phyloP scores from a whole-genome alignment of 73 alveolate genomes.

The Durusdinium trenchii region DNA sequence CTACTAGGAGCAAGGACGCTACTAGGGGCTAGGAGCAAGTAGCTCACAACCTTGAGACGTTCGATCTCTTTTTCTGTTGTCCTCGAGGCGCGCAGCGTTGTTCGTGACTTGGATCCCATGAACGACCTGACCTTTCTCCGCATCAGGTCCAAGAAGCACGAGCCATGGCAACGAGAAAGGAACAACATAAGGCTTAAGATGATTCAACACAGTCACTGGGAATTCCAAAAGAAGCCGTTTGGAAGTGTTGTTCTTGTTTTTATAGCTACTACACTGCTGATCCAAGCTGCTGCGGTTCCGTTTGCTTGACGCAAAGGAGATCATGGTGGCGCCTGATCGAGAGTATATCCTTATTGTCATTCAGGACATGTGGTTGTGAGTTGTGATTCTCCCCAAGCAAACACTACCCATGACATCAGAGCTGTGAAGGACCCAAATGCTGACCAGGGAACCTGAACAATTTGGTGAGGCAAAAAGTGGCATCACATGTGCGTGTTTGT shows the following conservation, averaged over 20 bases:
- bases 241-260: no score
- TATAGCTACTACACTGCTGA: background rate
- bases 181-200: no score
- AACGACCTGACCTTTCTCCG: conserved; percentile 99
- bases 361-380: conserved; percentile 95
- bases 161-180: conserved; percentile 18
- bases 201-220: no score
- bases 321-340: conserved; percentile 99
- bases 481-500: background rate
- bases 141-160: conserved; percentile 98
- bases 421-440: conserved; percentile 96
- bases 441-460: conserved; percentile 93
- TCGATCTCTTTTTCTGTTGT: no score
- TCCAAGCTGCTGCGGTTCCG: background rate
- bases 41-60: no score
- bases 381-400: background rate
- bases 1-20: background rate
- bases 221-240: no score
- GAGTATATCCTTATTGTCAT: conserved; percentile 98
- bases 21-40: no score
- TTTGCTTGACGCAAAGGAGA: conserved; percentile 95
- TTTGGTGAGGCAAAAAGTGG: background rate
- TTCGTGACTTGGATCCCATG: conserved; percentile 97
- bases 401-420: background rate
- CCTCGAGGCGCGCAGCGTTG: conserved; percentile 96